Base-by-base conservation (phyloP, 257 asterid genomes). In the Leptodermis oblonga region DNA sequence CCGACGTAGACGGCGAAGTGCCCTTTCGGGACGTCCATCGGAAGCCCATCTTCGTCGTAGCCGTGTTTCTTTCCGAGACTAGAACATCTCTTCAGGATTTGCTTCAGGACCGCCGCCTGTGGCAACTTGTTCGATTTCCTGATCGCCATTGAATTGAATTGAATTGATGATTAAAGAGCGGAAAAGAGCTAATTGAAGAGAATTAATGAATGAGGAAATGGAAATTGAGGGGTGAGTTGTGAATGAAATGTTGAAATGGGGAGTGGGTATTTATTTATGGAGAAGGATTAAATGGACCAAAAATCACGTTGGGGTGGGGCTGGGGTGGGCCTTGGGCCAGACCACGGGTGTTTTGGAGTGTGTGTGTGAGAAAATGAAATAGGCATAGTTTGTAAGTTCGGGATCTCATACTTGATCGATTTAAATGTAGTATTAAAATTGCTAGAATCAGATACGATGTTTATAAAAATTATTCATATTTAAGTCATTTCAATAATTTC, bases 1-100 rank as follows among this genome's bases (percentile, higher is more conserved):
- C 88, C 88, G 0, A 84, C 82, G 45, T 81, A 84, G 0, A 84
- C 83, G n/a, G 79, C 83, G 41, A 84, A 84, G 63, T 84, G 88
- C 0, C 86, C 88, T 70, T 84, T 84, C 7, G 88, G 88, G 0
- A 84, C 88, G 76, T 81, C 88, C 11, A 69, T 22, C 0, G 88
- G 86, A 5, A 72, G 82, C 0, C 74, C 78, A 12, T 83, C 82
- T 42, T 78, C 82, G 4, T 63, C 62, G 64, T 78, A 75, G 0
- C 71, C 74, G 2, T 76, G 53, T 45, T 78, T 80, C 82, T 70
- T 83, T 17, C 87, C 87, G 59, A 83, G 76, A 67, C 87, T 83
- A 1, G 87, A 77, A 66, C 87, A 83, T 60, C 83, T 73, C 45
- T 76, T 80, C 11, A 83, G 41, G 39, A 83, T 83, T 76, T 83